phyloP scores from a whole-genome alignment of 108 stramenopile species.

The Mediolabrus comicus region DNA sequence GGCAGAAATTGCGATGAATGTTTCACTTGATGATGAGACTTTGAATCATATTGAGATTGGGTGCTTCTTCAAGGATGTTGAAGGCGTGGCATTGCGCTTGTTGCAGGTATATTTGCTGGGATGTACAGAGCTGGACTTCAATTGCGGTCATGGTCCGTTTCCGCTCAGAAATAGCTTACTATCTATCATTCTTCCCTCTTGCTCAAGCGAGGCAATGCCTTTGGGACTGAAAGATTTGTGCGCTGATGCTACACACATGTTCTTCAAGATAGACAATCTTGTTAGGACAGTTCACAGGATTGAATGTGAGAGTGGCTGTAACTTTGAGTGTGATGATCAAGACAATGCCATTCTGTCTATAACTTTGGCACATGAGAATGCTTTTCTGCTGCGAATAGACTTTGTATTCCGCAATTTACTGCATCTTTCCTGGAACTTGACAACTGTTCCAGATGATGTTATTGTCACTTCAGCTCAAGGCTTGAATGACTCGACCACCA shows the following conservation, averaged over 20 bases:
- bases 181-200: conserved; percentile 5
- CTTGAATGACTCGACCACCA: conserved; percentile 7
- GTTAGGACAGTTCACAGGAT: conserved; percentile 20
- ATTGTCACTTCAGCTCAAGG: conserved; percentile 1
- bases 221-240: not conserved
- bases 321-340: conserved; percentile 6
- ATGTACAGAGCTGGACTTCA: not conserved
- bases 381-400: not conserved
- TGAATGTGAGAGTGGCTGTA: conserved; percentile 19
- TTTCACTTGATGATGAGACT: conserved; percentile 5
- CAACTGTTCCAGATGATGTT: conserved; percentile 27
- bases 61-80: conserved; percentile 41
- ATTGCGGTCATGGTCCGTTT: conserved; percentile 5
- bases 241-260: conserved; percentile 4
- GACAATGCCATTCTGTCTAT: conserved; percentile 10
- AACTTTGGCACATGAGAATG: not conserved
- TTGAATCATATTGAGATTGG: conserved; percentile 6
- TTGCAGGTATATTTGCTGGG: conserved; percentile 38
- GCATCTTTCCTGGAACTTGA: conserved; percentile 5
- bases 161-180: conserved; percentile 23
- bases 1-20: conserved; percentile 34
- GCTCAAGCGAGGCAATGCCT: not conserved
- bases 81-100: conserved; percentile 16
- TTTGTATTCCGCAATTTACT: conserved; percentile 22
- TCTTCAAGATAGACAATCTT: conserved; percentile 34